Percentiles rank a stretch among this genome's conserved stretches.
These are phyloP conservation scores for Sutorius australiensis DNA, from an alignment of 768 basidiomycete species.

Conservation along the genomic window DNA sequence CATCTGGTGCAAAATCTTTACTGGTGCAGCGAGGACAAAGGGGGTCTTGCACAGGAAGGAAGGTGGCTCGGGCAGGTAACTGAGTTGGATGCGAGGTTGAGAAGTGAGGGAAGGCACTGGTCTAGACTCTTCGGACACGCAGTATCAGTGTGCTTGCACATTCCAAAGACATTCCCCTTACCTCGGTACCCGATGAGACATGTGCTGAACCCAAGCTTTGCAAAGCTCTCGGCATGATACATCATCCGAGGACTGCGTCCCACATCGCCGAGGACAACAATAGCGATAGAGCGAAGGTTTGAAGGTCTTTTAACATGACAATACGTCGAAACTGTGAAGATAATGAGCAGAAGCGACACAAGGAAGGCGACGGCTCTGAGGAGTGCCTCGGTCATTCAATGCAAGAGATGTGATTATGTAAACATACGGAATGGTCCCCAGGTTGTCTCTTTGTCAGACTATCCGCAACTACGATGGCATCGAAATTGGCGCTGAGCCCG, in stretches of 20 bases:
- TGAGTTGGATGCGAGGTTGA: slow-evolving; percentile 58
- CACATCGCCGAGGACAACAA: slow-evolving; percentile 93
- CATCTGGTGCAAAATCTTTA: slow-evolving; percentile 76
- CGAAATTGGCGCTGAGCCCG: slow-evolving; percentile 15
- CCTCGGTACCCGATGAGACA: slow-evolving; percentile 85
- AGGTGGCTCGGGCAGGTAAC: slow-evolving; percentile 67
- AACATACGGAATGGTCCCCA: slow-evolving; percentile 4
- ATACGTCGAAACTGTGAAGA: slow-evolving; percentile 11
- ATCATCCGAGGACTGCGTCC: slow-evolving; percentile 97
- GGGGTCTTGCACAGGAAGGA: slow-evolving; percentile 50
- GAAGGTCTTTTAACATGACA: slow-evolving; percentile 22
- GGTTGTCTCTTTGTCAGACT: background rate
- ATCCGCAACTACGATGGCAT: slow-evolving; percentile 17
- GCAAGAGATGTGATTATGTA: slow-evolving; percentile 19
- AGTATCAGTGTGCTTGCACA: background rate
- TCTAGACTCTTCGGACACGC: slow-evolving; percentile 54
- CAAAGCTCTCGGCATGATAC: slow-evolving; percentile 95
- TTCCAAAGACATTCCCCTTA: slow-evolving; percentile 31
- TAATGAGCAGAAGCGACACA: slow-evolving; percentile 12
- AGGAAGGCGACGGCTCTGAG: slow-evolving; percentile 5
- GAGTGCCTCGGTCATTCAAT: slow-evolving; percentile 4
- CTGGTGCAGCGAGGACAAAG: slow-evolving; percentile 69
- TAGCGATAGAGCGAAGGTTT: slow-evolving; percentile 66
- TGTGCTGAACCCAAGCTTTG: slow-evolving; percentile 71
- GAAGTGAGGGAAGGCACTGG: slow-evolving; percentile 71